Conservation (phyloP, 2,329 filamentous ascomycete species). For the Colletotrichum brevisporum region DNA sequence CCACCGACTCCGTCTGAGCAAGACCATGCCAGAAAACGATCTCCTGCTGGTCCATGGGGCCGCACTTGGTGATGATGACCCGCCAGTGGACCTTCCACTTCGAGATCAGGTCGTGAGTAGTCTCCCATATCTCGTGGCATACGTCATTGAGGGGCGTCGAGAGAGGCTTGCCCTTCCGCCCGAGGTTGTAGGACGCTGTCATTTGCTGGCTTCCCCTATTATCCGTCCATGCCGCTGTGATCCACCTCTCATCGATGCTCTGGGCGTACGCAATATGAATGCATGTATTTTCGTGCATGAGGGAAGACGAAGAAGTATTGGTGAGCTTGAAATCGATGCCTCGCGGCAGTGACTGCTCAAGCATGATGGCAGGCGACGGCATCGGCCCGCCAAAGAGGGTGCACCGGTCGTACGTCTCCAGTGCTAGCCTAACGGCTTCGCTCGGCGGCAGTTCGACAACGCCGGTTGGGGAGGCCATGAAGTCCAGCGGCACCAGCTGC, state of each 20-base stretch:
- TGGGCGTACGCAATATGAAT: conserved; percentile 85
- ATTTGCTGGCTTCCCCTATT: conserved; percentile 81
- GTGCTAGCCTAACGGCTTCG: conserved; percentile 74
- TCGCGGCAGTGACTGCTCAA: conserved; percentile 79
- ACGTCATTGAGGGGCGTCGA: conserved; percentile 72
- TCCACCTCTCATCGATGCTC: conserved; percentile 82
- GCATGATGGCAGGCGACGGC: conserved; percentile 78
- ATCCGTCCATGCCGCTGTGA: conserved; percentile 86
- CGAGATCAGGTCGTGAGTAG: conserved; percentile 80
- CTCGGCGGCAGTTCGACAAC: conserved; percentile 73
- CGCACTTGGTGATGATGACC: conserved; percentile 80
- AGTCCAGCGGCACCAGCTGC: conserved; percentile 79
- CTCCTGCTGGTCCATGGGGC: conserved; percentile 77
- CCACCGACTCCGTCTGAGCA: conserved; percentile 65
- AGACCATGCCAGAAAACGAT: conserved; percentile 71
- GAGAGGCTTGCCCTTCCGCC: conserved; percentile 67
- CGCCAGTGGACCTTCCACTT: conserved; percentile 82
- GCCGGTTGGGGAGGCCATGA: conserved; percentile 74
- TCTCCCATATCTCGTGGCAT: conserved; percentile 83
- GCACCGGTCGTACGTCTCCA: conserved; percentile 85
- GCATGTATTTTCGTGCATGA: conserved; percentile 83
- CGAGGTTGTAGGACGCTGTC: conserved; percentile 80
- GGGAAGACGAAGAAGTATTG: conserved; percentile 76
- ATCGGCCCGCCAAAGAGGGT: conserved; percentile 68
- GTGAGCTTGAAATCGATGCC: conserved; percentile 82